These are phyloP conservation scores for Geranium brycei DNA, from an alignment of 345 rosid genomes.

Conservation along the genomic window DNA sequence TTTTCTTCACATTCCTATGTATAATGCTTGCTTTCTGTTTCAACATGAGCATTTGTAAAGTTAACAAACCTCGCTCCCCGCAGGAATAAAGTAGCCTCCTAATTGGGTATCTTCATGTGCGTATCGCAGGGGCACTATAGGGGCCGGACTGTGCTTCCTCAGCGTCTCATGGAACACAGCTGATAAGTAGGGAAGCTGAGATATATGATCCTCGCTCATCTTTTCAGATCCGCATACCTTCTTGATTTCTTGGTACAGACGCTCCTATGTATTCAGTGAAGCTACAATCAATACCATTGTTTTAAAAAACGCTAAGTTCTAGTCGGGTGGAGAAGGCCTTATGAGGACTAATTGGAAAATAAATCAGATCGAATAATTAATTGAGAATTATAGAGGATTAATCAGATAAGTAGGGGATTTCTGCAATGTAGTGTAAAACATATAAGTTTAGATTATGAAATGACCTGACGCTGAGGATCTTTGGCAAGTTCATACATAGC, in stretches of 20 bases:
- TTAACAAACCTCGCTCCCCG: slow-evolving; percentile 51
- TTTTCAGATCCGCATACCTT: slow-evolving; percentile 41
- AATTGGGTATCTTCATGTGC: slow-evolving; percentile 68
- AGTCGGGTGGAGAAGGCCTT: too few species aligned
- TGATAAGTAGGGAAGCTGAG: slow-evolving; percentile 42
- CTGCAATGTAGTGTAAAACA: neutral
- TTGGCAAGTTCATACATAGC: slow-evolving; percentile 78
- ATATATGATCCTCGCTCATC: slow-evolving; percentile 48
- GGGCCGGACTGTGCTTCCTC: slow-evolving; percentile 66
- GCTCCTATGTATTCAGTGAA: slow-evolving; percentile 22
- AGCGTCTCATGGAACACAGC: slow-evolving; percentile 78
- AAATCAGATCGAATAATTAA: too few species aligned
- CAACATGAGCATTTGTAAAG: neutral
- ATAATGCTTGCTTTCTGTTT: too few species aligned
- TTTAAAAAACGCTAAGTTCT: too few species aligned
- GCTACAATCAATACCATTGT: too few species aligned
- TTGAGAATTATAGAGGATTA: too few species aligned
- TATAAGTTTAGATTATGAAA: neutral
- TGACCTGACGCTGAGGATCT: slow-evolving; percentile 44
- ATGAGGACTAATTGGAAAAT: too few species aligned
- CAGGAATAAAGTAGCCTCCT: slow-evolving; percentile 62
- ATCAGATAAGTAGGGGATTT: too few species aligned
- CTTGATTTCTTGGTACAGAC: slow-evolving; percentile 32
- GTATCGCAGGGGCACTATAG: slow-evolving; percentile 53
- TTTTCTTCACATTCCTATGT: neutral